Base-by-base conservation (phyloP, 768 basidiomycete species). In the Leccinum fibrillosum region DNA sequence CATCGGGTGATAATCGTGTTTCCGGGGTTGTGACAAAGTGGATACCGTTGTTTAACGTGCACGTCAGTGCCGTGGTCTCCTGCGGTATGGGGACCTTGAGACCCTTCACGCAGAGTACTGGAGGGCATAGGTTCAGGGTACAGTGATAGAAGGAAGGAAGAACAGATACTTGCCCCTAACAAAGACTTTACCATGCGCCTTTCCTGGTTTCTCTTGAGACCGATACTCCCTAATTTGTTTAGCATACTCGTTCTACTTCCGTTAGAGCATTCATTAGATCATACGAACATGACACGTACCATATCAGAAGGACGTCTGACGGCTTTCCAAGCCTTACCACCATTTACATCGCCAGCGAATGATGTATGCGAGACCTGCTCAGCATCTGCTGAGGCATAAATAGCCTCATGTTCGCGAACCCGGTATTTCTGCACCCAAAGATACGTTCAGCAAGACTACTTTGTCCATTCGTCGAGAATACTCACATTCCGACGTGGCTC, bases 1-100 rank as follows among this genome's bases (percentile, higher is more conserved):
- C 81, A 49, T 88, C 84, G 44, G 71, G 67, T 28, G 71, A 77
- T 3, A 94, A 70, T n/a, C 78, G 76, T 54, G 79, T 83, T 66
- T 91, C 89, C 1, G 90, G 93, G 8, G 92, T 97, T 4, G 90
- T 92, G 35, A 98, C 95, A 62, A 89, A 94, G 72, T 97, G 94
- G 52, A 98, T 95, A 8, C 94, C 95, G 66, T 98, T 98, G 74
- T 98, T 97, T 60, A 98, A 79, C 0, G 92, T 93, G 71, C 92
- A 92, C 10, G 87, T 88, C 58, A 97, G 76, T 26, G 77, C 80
- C 0, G 94, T 94, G 0, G 82, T 74, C 61, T 91, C 80, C n/a
- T 76, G 75, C 0, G 94, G 95, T 30, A 98, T 63, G 1, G 95
- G 94, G 32, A 97, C 75, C 55, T 82, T 78, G 37, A 97, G 77